Percentiles rank a stretch among this genome's conserved stretches.
phyloP scores from a whole-genome alignment of 495 filamentous ascomycete genomes.

The Haplographium delicatum region DNA sequence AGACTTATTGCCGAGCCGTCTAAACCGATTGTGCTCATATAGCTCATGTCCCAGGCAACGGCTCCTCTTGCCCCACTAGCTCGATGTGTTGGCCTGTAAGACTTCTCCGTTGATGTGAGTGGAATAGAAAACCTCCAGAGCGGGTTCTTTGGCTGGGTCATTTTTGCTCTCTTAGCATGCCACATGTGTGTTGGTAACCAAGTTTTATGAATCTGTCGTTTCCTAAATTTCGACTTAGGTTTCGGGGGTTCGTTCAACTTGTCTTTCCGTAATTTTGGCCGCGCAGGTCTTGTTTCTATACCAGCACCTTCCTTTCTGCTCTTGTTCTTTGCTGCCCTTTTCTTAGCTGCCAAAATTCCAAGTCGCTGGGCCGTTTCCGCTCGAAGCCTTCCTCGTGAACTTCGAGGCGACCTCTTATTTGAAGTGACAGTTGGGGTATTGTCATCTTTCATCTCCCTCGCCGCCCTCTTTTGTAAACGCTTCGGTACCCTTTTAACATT shows the following conservation, averaged over 20 bases:
- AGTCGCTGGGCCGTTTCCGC: slow-evolving; percentile 75
- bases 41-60: slow-evolving; percentile 92
- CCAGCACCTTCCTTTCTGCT: slow-evolving; percentile 13
- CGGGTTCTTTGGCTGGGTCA: slow-evolving; percentile 71
- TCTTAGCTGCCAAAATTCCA: slow-evolving; percentile 55
- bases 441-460: slow-evolving; percentile 80
- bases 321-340: slow-evolving; percentile 48
- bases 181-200: slow-evolving; percentile 95
- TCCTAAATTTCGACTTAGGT: slow-evolving; percentile 67
- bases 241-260: slow-evolving; percentile 60
- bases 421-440: slow-evolving; percentile 82
- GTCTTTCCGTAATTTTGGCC: slow-evolving; percentile 68
- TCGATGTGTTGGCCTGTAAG: slow-evolving; percentile 81
- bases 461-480: slow-evolving; percentile 63
- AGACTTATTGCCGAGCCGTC: slow-evolving; percentile 62
- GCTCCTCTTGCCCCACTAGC: slow-evolving; percentile 58
- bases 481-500: slow-evolving; percentile 91
- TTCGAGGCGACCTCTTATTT: slow-evolving; percentile 63
- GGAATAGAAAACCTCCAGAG: slow-evolving; percentile 89
- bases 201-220: slow-evolving; percentile 80
- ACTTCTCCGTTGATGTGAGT: slow-evolving; percentile 79
- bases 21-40: slow-evolving; percentile 79
- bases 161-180: slow-evolving; percentile 86
- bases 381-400: slow-evolving; percentile 64
- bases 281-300: slow-evolving; percentile 17